phyloP scores from a whole-genome alignment of 2,329 filamentous ascomycete species.

The Calonectria leucothoes region DNA sequence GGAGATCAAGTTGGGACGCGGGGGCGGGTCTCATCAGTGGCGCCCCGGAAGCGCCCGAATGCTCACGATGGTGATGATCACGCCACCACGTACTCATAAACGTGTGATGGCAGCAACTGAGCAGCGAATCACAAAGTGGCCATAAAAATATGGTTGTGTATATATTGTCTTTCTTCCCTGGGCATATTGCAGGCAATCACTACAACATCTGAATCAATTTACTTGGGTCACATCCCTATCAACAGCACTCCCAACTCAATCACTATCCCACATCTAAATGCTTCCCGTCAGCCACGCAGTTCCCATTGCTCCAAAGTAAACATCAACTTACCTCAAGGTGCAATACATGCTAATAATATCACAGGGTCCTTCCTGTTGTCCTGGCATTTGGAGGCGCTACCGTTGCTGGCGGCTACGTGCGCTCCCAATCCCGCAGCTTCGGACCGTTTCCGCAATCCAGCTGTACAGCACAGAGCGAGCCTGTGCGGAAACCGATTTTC shows the following conservation, averaged over 20 bases:
- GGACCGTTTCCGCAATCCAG: background rate
- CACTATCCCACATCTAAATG: slow-evolving; percentile 28
- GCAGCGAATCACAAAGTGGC: slow-evolving; percentile 8
- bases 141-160: background rate
- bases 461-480: slow-evolving; percentile 25
- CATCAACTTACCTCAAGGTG: rapidly evolving
- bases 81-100: slow-evolving; percentile 35
- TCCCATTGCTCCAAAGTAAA: slow-evolving; percentile 32
- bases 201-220: background rate
- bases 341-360: background rate
- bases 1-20: background rate
- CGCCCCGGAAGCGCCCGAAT: slow-evolving; percentile 33
- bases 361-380: slow-evolving; percentile 34
- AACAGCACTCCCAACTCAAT: background rate
- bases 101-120: slow-evolving; percentile 23
- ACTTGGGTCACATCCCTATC: background rate
- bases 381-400: slow-evolving; percentile 38
- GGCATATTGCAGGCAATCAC: background rate
- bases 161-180: slow-evolving; percentile 17
- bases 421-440: slow-evolving; percentile 16
- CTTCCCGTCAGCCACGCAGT: slow-evolving; percentile 26
- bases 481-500: background rate
- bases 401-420: slow-evolving; percentile 27
- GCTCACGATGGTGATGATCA: slow-evolving; percentile 32
- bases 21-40: slow-evolving; percentile 16